phyloP scores from a whole-genome alignment of 768 basidiomycete species.

The Boletus barrowsii region DNA sequence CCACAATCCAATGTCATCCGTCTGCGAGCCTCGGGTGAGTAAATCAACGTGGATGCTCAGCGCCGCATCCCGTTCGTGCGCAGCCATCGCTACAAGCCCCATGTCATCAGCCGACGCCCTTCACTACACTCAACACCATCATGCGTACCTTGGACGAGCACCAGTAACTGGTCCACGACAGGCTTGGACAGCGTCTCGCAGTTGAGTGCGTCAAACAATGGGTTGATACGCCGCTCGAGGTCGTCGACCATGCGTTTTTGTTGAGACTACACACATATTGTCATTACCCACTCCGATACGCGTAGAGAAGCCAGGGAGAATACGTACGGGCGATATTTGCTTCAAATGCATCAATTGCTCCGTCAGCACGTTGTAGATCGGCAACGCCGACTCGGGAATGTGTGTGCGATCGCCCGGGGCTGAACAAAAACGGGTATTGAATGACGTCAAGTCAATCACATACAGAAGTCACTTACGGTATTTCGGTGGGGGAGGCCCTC shows the following conservation, averaged over 20 bases:
- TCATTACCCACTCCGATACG: no score
- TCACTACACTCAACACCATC: background rate
- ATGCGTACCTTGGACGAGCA: slow-evolving; percentile 66
- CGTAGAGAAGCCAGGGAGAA: no score
- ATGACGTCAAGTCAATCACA: background rate
- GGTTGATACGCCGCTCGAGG: slow-evolving; percentile 80
- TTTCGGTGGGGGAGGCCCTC: slow-evolving; percentile 46
- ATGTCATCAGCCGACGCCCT: background rate
- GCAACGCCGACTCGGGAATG: slow-evolving; percentile 67
- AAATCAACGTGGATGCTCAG: slow-evolving; percentile 83
- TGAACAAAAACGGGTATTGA: slow-evolving; percentile 26
- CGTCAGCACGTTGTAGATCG: slow-evolving; percentile 65
- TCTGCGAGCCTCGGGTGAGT: slow-evolving; percentile 72
- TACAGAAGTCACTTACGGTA: slow-evolving; percentile 49
- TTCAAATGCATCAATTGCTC: slow-evolving; percentile 63
- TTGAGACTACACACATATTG: slow-evolving; percentile 49
- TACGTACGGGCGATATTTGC: slow-evolving; percentile 71
- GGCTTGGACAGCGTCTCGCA: slow-evolving; percentile 74
- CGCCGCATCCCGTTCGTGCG: slow-evolving; percentile 72
- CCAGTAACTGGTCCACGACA: slow-evolving; percentile 68
- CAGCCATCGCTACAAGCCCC: slow-evolving; percentile 64
- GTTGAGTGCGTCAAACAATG: slow-evolving; percentile 89
- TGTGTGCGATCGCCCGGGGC: slow-evolving; percentile 91
- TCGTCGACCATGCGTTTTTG: slow-evolving; percentile 86
- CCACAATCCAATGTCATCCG: slow-evolving; percentile 81